Evolutionary conservation across 1,284 basidiomycete genomes (phyloP), one percentile per base, ranked within the genome.

Genomic region (Quambalaria eucalypti): DNA sequence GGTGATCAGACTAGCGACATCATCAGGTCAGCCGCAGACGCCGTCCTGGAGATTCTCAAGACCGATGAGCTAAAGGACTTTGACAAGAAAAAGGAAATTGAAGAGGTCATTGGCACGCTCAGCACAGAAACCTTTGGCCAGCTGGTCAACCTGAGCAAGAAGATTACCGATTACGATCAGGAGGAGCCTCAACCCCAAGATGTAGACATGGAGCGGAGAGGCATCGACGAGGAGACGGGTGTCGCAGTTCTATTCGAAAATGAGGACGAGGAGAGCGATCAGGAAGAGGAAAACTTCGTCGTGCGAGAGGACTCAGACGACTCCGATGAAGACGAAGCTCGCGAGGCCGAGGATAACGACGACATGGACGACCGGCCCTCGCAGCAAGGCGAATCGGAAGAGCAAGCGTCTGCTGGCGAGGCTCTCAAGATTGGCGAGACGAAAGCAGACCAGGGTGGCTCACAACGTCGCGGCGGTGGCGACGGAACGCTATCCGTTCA

Each of bases 1-100:
- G 93, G 93, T 1, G 95, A 97, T 78, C 91, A 95, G 74, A 88
- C 91, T 0, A 89, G 91, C 72, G 93, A 97, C 62, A 86, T 98
- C 65, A 85, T 99, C 50, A 86, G 93, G 25, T 90, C 87, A 61
- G 95, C 95, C 4, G 87, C 95, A 16, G 93, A 98, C 77, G 84
- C 84, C 0, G 86, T 92, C 0, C 80, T 99, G 50, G 90, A 95
- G 78, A 83, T 84, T 3, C 82, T 98, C 68, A 98, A 97, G 79
- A 87, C 85, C 69, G 90, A 95, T 62, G 80, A 82, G 59, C 76
- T 92, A 79, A 95, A 92, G 78, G 93, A 98, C 76, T 90, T 96
- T 69, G 95, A 98, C 81, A 93, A 93, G 82, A 95, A 96, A 78
- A 88, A 85, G 78, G 91, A 96, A 71, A 83, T 93, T 28, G 87